Evolutionary conservation across 495 filamentous ascomycete genomes (phyloP), one percentile per base, ranked within the genome.

Genomic region (Emericellopsis terricola): DNA sequence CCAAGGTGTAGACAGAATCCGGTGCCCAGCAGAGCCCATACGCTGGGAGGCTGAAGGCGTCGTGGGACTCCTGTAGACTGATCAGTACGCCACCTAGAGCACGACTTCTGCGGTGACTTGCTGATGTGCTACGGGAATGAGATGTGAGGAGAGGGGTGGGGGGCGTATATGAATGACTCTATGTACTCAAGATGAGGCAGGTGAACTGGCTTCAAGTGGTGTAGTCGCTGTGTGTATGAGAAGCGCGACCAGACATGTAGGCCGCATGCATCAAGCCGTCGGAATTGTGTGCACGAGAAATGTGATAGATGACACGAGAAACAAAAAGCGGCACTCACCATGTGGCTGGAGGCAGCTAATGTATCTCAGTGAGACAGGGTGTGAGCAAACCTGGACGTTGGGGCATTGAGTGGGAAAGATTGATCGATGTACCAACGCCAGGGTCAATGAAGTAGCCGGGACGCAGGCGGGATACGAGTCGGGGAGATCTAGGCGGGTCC

Each of bases 391-490:
- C 6, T n/a, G n/a, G n/a, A n/a, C n/a, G n/a, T n/a, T n/a, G 23
- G 11, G 23, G 6, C 23, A 11, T 26, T 6, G 23, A 26, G 23
- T 11, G 23, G 6, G 23, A 11, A 6, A 11, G 23, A 26, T 6
- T 26, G 23, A 26, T 26, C 33, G 24, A 26, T 5, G 33, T 35
- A 35, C 21, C 14, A 9, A 23, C 33, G 27, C 33, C 19, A 17
- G 19, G 19, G 27, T 6, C 14, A 26, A 8, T 15, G n/a, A 35
- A 35, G 33, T 35, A 35, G 23, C 33, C 17, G 9, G 19, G 20
- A 26, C 2, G 8, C 19, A n/a, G 4, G 9, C 23, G 14, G 27
- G 21, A 35, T 21, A 35, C n/a, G n/a, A n/a, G n/a, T n/a, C n/a
- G 27, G 13, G 19, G 11, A 35, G 8, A 15, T 17, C 24, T 15